A percentile compares a stretch with the other conserved stretches of the same genome.
Conservation (phyloP, 192 early-diverging fungal genomes). For the Pecoramyces ruminantium region DNA sequence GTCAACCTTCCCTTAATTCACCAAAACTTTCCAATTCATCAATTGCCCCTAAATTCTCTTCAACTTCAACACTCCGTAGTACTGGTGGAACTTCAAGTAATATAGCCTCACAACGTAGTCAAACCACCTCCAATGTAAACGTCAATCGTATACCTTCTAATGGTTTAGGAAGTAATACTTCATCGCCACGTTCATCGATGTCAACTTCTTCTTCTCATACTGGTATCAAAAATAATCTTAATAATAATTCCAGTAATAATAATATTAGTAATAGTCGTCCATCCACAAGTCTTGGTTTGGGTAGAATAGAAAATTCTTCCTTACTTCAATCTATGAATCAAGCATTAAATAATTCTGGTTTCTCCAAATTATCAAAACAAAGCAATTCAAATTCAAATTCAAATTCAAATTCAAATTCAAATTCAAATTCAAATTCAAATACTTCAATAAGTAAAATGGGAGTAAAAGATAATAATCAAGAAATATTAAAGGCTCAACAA, state of each 20-base stretch:
- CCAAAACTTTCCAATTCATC: neutral
- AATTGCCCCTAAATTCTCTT: neutral
- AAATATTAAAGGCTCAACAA: neutral
- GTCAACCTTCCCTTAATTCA: neutral
- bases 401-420: neutral
- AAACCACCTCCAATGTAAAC: neutral
- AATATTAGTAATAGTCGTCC: neutral
- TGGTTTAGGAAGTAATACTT: neutral
- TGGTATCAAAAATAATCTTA: too few relatives aligned
- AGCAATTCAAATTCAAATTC: too few relatives aligned
- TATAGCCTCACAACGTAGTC: neutral
- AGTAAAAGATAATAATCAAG: neutral
- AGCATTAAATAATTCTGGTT: neutral
- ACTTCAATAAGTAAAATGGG: neutral
- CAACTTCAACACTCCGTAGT: neutral
- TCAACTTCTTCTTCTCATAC: too few relatives aligned
- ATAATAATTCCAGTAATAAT: neutral
- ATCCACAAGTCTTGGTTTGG: neutral
- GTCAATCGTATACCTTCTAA: neutral
- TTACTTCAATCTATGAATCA: neutral
- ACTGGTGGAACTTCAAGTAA: neutral
- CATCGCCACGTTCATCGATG: too few relatives aligned
- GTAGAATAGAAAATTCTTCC: neutral
- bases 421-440: neutral
- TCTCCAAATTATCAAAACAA: too few relatives aligned